Conservation (phyloP, 257 asterid species). For the Gynochthodes officinalis region DNA sequence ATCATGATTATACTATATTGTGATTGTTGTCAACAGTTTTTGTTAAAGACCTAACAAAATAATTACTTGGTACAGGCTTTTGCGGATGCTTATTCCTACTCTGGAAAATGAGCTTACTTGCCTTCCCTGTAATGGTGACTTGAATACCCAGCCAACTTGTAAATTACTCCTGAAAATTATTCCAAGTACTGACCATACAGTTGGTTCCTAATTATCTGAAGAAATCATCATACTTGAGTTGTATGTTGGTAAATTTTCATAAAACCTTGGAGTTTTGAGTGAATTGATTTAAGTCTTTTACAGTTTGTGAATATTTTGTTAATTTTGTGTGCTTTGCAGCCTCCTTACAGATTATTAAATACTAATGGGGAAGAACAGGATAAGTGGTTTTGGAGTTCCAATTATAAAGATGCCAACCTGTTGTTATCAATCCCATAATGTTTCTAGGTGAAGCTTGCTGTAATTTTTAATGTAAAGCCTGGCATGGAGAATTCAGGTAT, state of each 20-base stretch:
- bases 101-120: constrained; percentile 63
- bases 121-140: constrained; percentile 43
- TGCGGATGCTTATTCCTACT: constrained; percentile 95
- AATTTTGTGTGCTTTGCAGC: constrained; percentile 8
- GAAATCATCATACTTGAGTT: constrained; percentile 21
- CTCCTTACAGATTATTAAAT: background rate
- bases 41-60: constrained; percentile 4
- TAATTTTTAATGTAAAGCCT: background rate
- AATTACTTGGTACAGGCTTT: constrained; percentile 61
- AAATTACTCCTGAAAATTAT: constrained; percentile 83
- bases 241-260: constrained; percentile 19
- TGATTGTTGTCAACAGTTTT: background rate
- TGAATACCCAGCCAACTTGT: constrained; percentile 37
- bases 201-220: constrained; percentile 40
- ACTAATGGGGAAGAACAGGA: background rate
- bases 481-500: background rate
- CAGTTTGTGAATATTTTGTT: background rate
- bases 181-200: constrained; percentile 72
- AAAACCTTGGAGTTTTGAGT: background rate
- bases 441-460: background rate
- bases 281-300: background rate
- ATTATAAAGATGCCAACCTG: constrained; percentile 2
- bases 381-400: background rate
- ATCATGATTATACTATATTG: background rate
- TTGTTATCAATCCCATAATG: background rate